Base-by-base conservation (phyloP, 805 yeast species). In the Lachancea lanzarotensis region DNA sequence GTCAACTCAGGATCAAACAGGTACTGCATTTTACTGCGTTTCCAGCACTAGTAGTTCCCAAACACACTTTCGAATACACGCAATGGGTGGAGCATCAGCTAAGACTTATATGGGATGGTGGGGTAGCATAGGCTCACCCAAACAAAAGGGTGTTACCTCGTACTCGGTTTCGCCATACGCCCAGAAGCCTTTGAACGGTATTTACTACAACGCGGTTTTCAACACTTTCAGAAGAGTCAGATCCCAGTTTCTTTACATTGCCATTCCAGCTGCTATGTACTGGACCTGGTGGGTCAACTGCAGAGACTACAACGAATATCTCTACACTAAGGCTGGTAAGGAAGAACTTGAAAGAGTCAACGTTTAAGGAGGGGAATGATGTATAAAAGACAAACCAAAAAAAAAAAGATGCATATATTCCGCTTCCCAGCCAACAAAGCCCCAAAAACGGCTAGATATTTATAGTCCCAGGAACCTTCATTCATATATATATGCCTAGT, bases 291-390 rank as follows among this genome's bases (percentile, higher is more conserved):
- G 96, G 95, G 79, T 78, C 53, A 69, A 75, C 65, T 90, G 95
- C 55, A 81, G 88, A 73, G 89, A 84, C 65, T 89, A 89, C 80
- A 86, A 91, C 72, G 91, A 81, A 67, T 90, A 74, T 80, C 78
- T 91, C 68, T 91, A 91, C 79, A 89, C 97, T 70, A 91, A 91
- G 78, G 98, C 86, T 54, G 98, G 98, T 69, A 87, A 90, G 75
- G 91, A 84, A 75, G 96, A 91, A 66, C 79, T 91, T 65, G 91
- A 78, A 68, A 81, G 79, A 68, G 72, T 70, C 45, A 71, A 69
- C 56, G 71, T 65, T 45, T 69, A 59, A 59, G 19, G 11, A 9
- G 15, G 15, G 20, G 5, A 35, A n/a, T n/a, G n/a, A n/a, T n/a
- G n/a, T n/a, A n/a, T n/a, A n/a, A n/a, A n/a, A n/a, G n/a, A n/a